Percentiles rank a stretch among this genome's conserved stretches.
These are phyloP conservation scores for Ascochyta lentis DNA, from an alignment of 2,329 filamentous ascomycete species.

Conservation along the genomic window DNA sequence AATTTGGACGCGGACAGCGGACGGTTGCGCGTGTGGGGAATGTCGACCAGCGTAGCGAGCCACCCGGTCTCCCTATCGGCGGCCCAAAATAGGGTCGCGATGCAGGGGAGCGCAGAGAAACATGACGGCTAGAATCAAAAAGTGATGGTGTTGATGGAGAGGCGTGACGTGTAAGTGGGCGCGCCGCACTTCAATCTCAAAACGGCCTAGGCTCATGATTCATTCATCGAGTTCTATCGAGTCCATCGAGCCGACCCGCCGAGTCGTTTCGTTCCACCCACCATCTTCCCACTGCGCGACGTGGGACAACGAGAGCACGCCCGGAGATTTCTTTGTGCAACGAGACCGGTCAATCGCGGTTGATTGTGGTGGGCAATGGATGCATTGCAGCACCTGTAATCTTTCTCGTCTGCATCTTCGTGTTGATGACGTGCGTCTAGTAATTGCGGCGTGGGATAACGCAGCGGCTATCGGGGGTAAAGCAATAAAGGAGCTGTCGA, in stretches of 20 bases:
- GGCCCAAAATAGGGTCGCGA: constrained; percentile 31
- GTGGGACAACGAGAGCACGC: constrained; percentile 30
- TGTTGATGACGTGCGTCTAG: constrained; percentile 38
- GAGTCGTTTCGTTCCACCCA: constrained; percentile 25
- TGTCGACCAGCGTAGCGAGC: constrained; percentile 28
- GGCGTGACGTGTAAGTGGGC: constrained; percentile 38
- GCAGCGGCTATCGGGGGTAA: constrained; percentile 43
- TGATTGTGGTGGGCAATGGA: neutral
- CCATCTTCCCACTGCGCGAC: constrained; percentile 24
- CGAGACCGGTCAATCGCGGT: constrained; percentile 20
- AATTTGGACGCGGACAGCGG: constrained; percentile 22
- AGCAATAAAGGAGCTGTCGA: constrained; percentile 16
- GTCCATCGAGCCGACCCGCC: constrained; percentile 31
- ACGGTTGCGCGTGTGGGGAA: constrained; percentile 31
- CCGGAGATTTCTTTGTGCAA: constrained; percentile 21
- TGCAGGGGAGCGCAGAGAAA: constrained; percentile 38
- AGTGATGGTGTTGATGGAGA: constrained; percentile 33
- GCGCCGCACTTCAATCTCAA: constrained; percentile 18
- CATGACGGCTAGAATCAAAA: constrained; percentile 26
- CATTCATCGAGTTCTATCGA: constrained; percentile 14
- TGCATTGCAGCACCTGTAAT: constrained; percentile 10
- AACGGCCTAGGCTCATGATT: constrained; percentile 1
- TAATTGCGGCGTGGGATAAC: constrained; percentile 26
- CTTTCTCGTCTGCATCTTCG: constrained; percentile 15
- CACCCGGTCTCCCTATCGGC: constrained; percentile 24